Evolutionary conservation across 345 rosid genomes (phyloP).

Genomic region (Moringa oleifera): DNA sequence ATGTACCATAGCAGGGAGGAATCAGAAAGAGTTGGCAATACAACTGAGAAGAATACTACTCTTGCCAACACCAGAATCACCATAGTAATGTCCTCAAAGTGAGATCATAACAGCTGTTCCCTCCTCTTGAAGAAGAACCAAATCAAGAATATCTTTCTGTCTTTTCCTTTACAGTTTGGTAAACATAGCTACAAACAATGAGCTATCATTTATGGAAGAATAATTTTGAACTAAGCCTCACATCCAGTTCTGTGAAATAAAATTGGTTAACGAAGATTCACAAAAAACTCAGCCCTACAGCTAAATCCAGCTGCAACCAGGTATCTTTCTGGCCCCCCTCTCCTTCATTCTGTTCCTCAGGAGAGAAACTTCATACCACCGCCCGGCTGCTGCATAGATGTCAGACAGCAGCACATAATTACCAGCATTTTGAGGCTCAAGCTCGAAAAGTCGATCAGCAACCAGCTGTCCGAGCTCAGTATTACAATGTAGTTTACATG

Average conservation of each 20-base stretch:
- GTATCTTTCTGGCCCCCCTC: conserved; percentile 49
- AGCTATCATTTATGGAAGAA: not conserved
- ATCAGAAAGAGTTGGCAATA: not conserved
- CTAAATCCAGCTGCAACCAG: conserved; percentile 48
- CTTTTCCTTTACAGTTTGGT: not conserved
- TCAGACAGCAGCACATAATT: conserved; percentile 64
- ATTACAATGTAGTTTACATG: conserved; percentile 47
- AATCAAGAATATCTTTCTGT: not conserved
- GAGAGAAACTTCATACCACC: conserved; percentile 54
- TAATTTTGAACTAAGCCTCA: not conserved
- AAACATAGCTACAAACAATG: not conserved
- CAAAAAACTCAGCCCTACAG: not conserved
- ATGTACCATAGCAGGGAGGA: not conserved
- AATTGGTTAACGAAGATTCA: not conserved
- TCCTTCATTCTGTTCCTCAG: conserved; percentile 59
- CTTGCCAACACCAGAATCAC: not conserved
- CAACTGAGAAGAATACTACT: not conserved
- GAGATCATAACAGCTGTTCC: not conserved
- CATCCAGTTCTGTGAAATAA: not conserved
- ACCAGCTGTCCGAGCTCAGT: conserved; percentile 52
- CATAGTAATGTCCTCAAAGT: not conserved
- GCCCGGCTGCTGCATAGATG: conserved; percentile 59
- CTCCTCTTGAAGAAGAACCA: not conserved
- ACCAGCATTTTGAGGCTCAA: conserved; percentile 59
- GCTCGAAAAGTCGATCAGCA: conserved; percentile 41